Evolutionary conservation across 2,329 filamentous ascomycete species (phyloP).

Genomic region (Hypoxylon rubiginosum): DNA sequence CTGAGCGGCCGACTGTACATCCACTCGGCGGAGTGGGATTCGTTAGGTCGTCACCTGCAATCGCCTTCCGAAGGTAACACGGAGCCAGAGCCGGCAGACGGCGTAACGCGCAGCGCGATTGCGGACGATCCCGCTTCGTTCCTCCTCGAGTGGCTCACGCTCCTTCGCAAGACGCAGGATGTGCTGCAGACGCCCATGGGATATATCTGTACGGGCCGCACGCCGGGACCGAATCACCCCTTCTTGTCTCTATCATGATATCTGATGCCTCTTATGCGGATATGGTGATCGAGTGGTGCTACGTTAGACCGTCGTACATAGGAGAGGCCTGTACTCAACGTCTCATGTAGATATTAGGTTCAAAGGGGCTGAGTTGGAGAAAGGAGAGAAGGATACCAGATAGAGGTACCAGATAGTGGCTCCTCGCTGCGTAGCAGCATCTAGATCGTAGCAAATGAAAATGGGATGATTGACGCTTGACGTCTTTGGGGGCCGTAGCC

Average conservation of each 20-base stretch:
- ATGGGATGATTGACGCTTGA: no score
- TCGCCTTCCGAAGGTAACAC: constrained; percentile 31
- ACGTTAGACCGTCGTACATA: no score
- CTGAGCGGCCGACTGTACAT: constrained; percentile 73
- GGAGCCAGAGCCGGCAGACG: constrained; percentile 1
- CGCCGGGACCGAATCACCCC: constrained; percentile 4
- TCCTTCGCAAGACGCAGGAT: constrained; percentile 68
- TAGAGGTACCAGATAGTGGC: no score
- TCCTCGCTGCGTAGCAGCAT: no score
- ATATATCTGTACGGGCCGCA: constrained; percentile 63
- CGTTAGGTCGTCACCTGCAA: constrained; percentile 51
- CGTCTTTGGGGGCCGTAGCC: no score
- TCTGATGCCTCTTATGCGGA: no score
- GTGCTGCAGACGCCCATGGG: constrained; percentile 72
- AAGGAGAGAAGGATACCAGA: no score
- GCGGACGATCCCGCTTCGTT: constrained; percentile 57
- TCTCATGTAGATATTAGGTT: no score
- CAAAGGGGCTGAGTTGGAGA: no score
- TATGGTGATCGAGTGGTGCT: no score
- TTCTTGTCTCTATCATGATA: not conserved
- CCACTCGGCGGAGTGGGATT: constrained; percentile 60
- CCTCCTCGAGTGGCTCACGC: constrained; percentile 68
- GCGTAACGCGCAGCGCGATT: constrained; percentile 24
- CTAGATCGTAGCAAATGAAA: no score
- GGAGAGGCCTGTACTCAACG: no score